Conservation (phyloP, 257 asterid genomes). For the Paraleonurus japonicus region DNA sequence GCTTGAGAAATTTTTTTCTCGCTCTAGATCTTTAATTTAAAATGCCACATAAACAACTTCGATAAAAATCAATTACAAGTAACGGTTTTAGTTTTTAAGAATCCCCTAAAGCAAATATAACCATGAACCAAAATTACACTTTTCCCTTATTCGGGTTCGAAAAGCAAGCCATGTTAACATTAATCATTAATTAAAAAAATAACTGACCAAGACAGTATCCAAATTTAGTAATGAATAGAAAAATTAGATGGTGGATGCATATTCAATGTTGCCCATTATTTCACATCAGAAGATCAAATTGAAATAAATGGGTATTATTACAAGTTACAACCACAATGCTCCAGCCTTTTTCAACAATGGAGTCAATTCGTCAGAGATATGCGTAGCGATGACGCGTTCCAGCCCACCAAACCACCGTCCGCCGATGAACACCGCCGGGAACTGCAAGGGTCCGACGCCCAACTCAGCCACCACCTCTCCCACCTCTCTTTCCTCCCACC, state of each 20-base stretch:
- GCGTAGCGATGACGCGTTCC: constrained; percentile 59
- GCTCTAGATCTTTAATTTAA: too few relatives aligned
- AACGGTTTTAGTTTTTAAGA: too few relatives aligned
- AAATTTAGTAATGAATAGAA: too few relatives aligned
- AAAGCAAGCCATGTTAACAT: too few relatives aligned
- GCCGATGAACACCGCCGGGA: constrained; percentile 58
- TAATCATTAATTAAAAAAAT: too few relatives aligned
- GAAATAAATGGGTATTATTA: background rate
- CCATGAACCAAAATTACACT: background rate
- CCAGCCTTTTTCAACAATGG: constrained; percentile 59
- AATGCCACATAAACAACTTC: too few relatives aligned
- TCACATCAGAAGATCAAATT: background rate
- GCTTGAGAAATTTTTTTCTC: too few relatives aligned
- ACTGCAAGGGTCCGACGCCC: constrained; percentile 19
- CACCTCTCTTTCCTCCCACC: constrained; percentile 41
- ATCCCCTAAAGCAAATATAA: too few relatives aligned
- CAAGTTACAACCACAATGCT: constrained; percentile 51
- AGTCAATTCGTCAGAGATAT: constrained; percentile 61
- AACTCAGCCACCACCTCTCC: constrained; percentile 4
- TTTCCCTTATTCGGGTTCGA: background rate
- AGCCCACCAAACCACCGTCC: constrained; percentile 69
- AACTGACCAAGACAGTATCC: too few relatives aligned
- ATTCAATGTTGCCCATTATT: background rate
- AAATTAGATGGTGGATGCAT: background rate
- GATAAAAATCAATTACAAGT: too few relatives aligned